A percentile compares a stretch with the other conserved stretches of the same genome.
These are phyloP conservation scores for Tilletia horrida DNA, from an alignment of 1,284 basidiomycete genomes.

Conservation along the genomic window DNA sequence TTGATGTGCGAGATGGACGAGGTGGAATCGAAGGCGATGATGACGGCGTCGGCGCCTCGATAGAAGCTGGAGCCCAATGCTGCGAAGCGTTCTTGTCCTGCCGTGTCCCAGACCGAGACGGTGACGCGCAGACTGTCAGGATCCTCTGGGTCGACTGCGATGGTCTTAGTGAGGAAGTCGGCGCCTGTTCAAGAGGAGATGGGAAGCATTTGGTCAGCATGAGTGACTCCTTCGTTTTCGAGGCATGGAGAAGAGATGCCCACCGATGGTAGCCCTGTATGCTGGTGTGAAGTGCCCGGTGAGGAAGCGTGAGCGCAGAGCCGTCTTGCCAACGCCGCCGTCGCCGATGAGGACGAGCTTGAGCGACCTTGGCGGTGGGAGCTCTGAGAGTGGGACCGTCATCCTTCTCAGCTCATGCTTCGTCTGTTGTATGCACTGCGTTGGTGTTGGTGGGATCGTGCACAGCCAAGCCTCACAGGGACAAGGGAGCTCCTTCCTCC, in stretches of 20 bases:
- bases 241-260: not conserved
- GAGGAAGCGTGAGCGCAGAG: slow-evolving; percentile 37
- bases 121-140: slow-evolving; percentile 16
- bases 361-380: slow-evolving; percentile 25
- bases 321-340: slow-evolving; percentile 40
- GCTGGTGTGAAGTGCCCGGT: slow-evolving; percentile 30
- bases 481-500: not conserved
- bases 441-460: not conserved
- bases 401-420: not conserved
- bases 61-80: slow-evolving; percentile 48
- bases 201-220: not conserved
- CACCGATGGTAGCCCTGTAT: slow-evolving; percentile 43
- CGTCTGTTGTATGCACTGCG: not conserved
- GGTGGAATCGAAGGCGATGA: slow-evolving; percentile 37
- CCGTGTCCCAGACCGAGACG: slow-evolving; percentile 31
- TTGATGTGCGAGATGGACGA: slow-evolving; percentile 20
- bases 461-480: not conserved
- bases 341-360: slow-evolving; percentile 50
- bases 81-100: slow-evolving; percentile 50
- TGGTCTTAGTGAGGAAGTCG: slow-evolving; percentile 43
- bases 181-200: slow-evolving; percentile 21
- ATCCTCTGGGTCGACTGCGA: slow-evolving; percentile 20
- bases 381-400: not conserved
- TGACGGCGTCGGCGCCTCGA: slow-evolving; percentile 45
- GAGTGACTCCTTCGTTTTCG: not conserved